Percentiles rank a stretch among this genome's conserved stretches.
Conservation (phyloP, 805 yeast species). For the Wickerhamomyces canadensis region DNA sequence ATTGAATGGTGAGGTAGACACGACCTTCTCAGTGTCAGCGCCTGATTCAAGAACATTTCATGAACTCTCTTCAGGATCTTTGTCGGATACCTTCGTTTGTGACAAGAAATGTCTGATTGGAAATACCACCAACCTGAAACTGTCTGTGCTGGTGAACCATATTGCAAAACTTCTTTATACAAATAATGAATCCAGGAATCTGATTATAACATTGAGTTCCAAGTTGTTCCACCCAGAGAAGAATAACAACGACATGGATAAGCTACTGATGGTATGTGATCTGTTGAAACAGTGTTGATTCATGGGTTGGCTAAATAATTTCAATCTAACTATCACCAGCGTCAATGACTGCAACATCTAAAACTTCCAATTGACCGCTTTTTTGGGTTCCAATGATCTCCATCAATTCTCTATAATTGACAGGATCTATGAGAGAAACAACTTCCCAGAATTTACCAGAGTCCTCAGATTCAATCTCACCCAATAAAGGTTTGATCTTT, state of each 20-base stretch:
- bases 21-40: conserved; percentile 19
- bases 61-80: conserved; percentile 3
- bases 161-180: conserved; percentile 18
- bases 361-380: conserved; percentile 70
- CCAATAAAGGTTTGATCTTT: conserved; percentile 36
- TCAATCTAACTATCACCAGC: conserved; percentile 35
- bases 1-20: conserved; percentile 34
- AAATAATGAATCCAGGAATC: conserved; percentile 12
- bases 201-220: conserved; percentile 22
- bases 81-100: conserved; percentile 40
- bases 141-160: conserved; percentile 18
- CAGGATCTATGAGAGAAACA: conserved; percentile 78
- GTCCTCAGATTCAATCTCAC: conserved; percentile 37
- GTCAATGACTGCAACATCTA: conserved; percentile 84
- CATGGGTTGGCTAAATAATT: no score
- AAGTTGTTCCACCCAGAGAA: conserved; percentile 12
- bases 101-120: conserved; percentile 22
- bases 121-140: conserved; percentile 9
- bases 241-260: conserved; percentile 11
- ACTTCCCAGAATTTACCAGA: conserved; percentile 45
- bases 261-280: conserved; percentile 11
- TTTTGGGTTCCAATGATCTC: conserved; percentile 45
- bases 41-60: conserved; percentile 16
- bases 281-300: conserved; percentile 9
- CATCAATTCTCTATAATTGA: conserved; percentile 66